Percentiles rank a stretch among this genome's conserved stretches.
phyloP scores from a whole-genome alignment of 2,329 filamentous ascomycete species.

The Ciborinia camelliae region DNA sequence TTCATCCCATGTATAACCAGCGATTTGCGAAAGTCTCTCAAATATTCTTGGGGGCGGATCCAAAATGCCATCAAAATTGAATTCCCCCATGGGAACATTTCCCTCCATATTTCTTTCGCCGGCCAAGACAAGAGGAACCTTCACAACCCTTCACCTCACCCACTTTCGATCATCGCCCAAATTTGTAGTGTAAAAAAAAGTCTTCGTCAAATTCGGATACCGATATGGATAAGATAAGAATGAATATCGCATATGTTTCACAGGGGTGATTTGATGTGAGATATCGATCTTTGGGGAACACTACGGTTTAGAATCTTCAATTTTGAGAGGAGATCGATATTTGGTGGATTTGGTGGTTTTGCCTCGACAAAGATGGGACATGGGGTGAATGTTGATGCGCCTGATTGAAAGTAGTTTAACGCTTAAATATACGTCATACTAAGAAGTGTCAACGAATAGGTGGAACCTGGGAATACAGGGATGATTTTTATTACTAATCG shows the following conservation, averaged over 20 bases:
- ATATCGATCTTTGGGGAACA: neutral
- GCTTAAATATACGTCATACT: neutral
- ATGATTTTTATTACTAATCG: neutral
- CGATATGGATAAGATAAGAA: neutral
- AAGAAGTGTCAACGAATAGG: neutral
- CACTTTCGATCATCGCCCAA: conserved; percentile 6
- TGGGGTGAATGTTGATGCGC: neutral
- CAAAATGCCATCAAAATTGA: conserved; percentile 45
- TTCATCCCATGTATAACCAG: conserved; percentile 76
- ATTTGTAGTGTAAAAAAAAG: too few species aligned
- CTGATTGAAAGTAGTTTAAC: conserved; percentile 1
- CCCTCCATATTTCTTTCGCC: conserved; percentile 30
- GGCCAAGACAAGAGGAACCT: too few species aligned
- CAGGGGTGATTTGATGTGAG: neutral
- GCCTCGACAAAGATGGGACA: neutral
- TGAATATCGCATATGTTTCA: neutral
- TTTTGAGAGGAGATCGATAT: conserved; percentile 7
- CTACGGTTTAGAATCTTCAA: neutral
- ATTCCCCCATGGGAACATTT: conserved; percentile 26
- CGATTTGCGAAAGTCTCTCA: conserved; percentile 68
- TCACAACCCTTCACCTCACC: neutral
- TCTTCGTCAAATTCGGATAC: neutral
- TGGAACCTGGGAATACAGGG: neutral
- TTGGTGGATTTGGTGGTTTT: neutral
- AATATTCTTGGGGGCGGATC: conserved; percentile 67